Evolutionary conservation across 345 rosid genomes (phyloP).

Genomic region (Pelargonium nanum): DNA sequence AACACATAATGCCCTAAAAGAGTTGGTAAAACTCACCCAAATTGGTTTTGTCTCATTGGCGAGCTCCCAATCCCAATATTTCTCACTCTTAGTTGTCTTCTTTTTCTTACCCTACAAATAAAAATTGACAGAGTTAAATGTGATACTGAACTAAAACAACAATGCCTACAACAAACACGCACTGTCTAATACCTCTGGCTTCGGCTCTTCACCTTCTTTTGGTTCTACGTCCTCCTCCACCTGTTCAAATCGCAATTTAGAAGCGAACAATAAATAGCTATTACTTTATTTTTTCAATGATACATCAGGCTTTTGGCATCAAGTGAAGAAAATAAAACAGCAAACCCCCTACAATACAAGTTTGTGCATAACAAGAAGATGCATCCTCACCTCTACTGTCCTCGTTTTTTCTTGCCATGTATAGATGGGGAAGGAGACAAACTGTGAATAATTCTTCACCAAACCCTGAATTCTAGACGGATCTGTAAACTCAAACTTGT

Average conservation of each 20-base stretch:
- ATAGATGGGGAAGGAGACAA: conserved; percentile 92
- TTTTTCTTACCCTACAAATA: conserved; percentile 54
- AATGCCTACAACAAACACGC: not conserved
- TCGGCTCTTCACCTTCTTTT: conserved; percentile 70
- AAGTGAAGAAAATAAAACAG: not conserved
- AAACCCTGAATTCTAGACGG: conserved; percentile 64
- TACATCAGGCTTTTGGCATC: not conserved
- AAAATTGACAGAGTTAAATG: conserved; percentile 2
- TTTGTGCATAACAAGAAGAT: not conserved
- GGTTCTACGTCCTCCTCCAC: conserved; percentile 86
- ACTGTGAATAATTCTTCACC: conserved; percentile 94
- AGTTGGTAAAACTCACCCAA: conserved; percentile 51
- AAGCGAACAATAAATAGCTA: too few relatives aligned
- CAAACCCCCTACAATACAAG: not conserved
- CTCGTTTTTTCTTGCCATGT: conserved; percentile 92
- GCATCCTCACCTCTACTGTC: conserved; percentile 64
- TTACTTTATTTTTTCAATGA: too few relatives aligned
- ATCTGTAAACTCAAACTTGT: conserved; percentile 80
- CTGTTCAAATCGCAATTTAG: conserved; percentile 24
- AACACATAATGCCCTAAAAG: not conserved
- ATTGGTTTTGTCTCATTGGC: conserved; percentile 91
- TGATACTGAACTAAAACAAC: not conserved
- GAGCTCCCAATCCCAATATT: conserved; percentile 97
- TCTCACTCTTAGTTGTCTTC: conserved; percentile 83
- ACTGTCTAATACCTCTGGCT: conserved; percentile 46